Evolutionary conservation across 2,329 filamentous ascomycete species (phyloP), one percentile per base, ranked within the genome.

Genomic region (Didymella sp.): DNA sequence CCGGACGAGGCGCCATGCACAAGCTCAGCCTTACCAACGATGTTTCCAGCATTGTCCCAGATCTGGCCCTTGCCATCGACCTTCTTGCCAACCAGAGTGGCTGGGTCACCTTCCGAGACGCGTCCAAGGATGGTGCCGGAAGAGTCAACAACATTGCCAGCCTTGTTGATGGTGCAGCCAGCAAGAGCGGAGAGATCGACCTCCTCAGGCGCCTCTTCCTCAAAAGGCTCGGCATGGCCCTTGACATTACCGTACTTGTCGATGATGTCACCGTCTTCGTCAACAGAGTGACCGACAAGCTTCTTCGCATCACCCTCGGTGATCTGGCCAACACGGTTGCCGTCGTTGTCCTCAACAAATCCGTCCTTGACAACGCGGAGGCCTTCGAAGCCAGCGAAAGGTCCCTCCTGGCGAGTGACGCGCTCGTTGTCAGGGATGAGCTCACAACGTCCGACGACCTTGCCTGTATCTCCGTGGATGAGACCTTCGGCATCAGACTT

Each of bases 241-340:
- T 85, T 85, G 63, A 84, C 80, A 58, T 84, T 85, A 55, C 84
- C 86, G 70, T 91, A 92, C 73, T 87, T 87, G 79, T 95, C 91
- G 53, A 90, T 81, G 28, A 96, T 87, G 55, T 95, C 91, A 33
- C 91, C 91, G 61, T 96, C 91, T 60, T 91, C 88, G 55, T 95
- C 91, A 17, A 95, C 91, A 8, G 81, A 69, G 43, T 90, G 88
- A 15, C 91, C 91, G 33, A 88, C 85, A 1, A 96, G 83, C 48
- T 82, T 80, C 82, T 91, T 92, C 31, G 83, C 74, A 51, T 96
- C 89, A 2, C 91, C 91, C 43, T 87, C 85, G 3, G 84, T 80
- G 35, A 94, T 82, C 38, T 88, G 82, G 21, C 91, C 91, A 44
- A 95, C 89, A 22, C 89, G 82, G 60, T 90, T 86, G 31, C 89